Evolutionary conservation across 352 stramenopile species (phyloP), one percentile per base, ranked within the genome.

Genomic region (Phytopythium helicoides): DNA sequence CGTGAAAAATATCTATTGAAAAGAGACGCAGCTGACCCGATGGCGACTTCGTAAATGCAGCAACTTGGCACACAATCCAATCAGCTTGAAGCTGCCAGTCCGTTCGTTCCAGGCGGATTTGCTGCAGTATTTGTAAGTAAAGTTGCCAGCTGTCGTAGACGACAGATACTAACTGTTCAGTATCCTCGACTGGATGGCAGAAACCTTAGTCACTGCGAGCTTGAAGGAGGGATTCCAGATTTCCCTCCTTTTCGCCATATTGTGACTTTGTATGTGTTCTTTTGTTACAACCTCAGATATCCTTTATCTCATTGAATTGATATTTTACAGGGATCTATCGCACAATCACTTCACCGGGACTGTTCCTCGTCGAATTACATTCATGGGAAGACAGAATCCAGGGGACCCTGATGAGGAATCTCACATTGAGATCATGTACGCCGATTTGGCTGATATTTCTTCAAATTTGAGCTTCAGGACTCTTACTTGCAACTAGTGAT

Each of bases 321-420:
- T 39, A 18, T 11, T 36, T 15, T 35, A 23, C 53, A 89, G 78
- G 31, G 78, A 89, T 55, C 18, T 87, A 6, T 86, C 79, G 3
- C 53, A 68, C 33, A 89, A 90, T 46, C 28, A 57, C 0, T 62
- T 88, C 5, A 59, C 67, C n/a, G 76, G 73, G 1, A 35, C 56
- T 0, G 58, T 88, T 11, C 74, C 76, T 9, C 3, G 28, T 15
- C 52, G 71, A 16, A n/a, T 88, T 16, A 54, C 65, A 6, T 31
- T 55, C 2, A 82, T 73, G 58, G 76, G 75, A 0, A 62, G 71
- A 28, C 62, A 77, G 48, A 69, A 88, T 26, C 70, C 67, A 12
- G 48, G 64, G n/a, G 68, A 90, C 38, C 73, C 75, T 3, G 61
- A 76, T 8, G 72, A 89, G 42, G 55, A 72, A 6, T 81, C 79